Conservation (phyloP, 768 basidiomycete genomes). For the Obba rivulosa region DNA sequence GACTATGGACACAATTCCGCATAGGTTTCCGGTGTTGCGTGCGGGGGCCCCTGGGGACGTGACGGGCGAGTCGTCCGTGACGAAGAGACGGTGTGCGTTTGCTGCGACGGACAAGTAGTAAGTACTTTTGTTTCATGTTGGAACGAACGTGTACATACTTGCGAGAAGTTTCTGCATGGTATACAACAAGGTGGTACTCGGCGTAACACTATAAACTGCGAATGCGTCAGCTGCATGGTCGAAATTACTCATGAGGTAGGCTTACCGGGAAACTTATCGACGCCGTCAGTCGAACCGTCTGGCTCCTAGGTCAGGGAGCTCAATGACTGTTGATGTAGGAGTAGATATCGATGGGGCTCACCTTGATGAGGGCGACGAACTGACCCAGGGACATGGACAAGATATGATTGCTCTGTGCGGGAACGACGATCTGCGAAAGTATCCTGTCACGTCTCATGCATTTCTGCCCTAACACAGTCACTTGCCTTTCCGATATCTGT, state of each 20-base stretch:
- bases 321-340: background rate
- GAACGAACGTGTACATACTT: slow-evolving; percentile 43
- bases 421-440: slow-evolving; percentile 58
- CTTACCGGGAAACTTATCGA: slow-evolving; percentile 71
- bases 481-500: slow-evolving; percentile 74
- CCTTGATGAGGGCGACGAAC: slow-evolving; percentile 72
- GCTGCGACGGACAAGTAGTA: slow-evolving; percentile 35
- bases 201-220: slow-evolving; percentile 72
- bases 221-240: background rate
- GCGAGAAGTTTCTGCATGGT: slow-evolving; percentile 79
- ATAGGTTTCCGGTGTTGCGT: slow-evolving; percentile 42
- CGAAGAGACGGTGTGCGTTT: slow-evolving; percentile 74
- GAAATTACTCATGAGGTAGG: background rate
- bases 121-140: background rate
- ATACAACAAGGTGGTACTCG: slow-evolving; percentile 58
- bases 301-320: slow-evolving; percentile 39
- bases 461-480: too few relatives aligned
- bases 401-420: slow-evolving; percentile 76
- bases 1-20: slow-evolving; percentile 77
- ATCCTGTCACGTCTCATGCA: background rate
- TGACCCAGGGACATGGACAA: slow-evolving; percentile 62
- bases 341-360: slow-evolving; percentile 16
- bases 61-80: slow-evolving; percentile 54
- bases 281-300: slow-evolving; percentile 75
- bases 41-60: slow-evolving; percentile 46